Base-by-base conservation (phyloP, 371 early-diverging fungal species). In the Mucor irregularis region DNA sequence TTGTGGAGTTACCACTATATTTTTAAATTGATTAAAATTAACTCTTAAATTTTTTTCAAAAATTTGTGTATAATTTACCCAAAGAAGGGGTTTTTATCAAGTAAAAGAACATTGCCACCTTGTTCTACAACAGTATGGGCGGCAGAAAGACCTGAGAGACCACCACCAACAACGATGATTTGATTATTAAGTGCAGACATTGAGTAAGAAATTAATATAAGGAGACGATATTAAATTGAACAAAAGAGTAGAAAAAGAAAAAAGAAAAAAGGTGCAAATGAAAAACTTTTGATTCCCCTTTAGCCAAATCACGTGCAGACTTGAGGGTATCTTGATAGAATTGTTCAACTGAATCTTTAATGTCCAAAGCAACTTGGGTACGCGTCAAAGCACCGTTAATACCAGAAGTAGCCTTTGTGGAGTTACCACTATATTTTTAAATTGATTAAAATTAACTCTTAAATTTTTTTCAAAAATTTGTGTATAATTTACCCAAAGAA, bases 371-470 rank as follows among this genome's bases (percentile, higher is more conserved):
- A 39, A 88, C 73, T 47, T 88, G 89, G 19, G 95, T 92, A 55
- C 81, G 84, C 29, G 98, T 96, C 44, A 88, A 78, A 29, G 92
- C 96, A 42, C 95, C 95, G 80, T 96, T 97, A 74, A 97, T 97
- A 58, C 97, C 97, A 3, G 96, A 95, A 5, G 97, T 95, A n/a
- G 97, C 97, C 82, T 97, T 97, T 62, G 95, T 90, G 14, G 89
- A 88, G 76, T 93, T 93, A 42, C 96, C 97, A 48, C 93, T 78
- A 46, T 28, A 42, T 28, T 53, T 53, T 53, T 53, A n/a, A n/a
- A n/a, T n/a, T n/a, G n/a, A n/a, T n/a, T n/a, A n/a, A 40, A 57
- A 19, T 37, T 33, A 58, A 29, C 25, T 24, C 22, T 25, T 19
- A 56, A 49, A 56, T 37, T 13, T 26, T 25, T 33, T 25, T 35